Conservation (phyloP, 768 basidiomycete species). For the Xerocomellus intermedius region DNA sequence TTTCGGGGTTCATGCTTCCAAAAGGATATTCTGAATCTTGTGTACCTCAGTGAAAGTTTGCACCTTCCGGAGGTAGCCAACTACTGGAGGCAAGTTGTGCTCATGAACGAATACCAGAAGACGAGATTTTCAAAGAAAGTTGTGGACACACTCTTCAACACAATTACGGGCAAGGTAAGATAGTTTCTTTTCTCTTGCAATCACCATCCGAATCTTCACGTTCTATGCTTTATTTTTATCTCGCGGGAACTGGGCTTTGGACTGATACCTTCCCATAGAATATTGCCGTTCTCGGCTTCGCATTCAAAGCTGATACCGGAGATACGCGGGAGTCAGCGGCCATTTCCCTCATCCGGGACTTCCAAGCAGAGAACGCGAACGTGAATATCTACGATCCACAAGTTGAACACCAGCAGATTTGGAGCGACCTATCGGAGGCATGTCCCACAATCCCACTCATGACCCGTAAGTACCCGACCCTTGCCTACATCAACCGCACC, state of each 20-base stretch:
- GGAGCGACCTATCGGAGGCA: slow-evolving; percentile 72
- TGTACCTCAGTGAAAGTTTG: slow-evolving; percentile 92
- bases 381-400: slow-evolving; percentile 93
- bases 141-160: slow-evolving; percentile 97
- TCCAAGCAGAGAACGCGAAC: slow-evolving; percentile 83
- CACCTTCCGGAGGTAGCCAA: slow-evolving; percentile 96
- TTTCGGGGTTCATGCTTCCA: slow-evolving; percentile 99
- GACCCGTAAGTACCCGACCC: slow-evolving; percentile 49
- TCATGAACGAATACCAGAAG: slow-evolving; percentile 99
- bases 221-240: background rate
- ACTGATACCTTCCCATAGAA: slow-evolving; percentile 44
- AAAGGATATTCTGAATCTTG: slow-evolving; percentile 98
- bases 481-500: background rate
- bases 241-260: slow-evolving; percentile 5
- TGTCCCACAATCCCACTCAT: slow-evolving; percentile 62
- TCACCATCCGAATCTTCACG: background rate
- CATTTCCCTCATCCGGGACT: slow-evolving; percentile 92
- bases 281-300: slow-evolving; percentile 96
- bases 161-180: slow-evolving; percentile 87
- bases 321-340: slow-evolving; percentile 98
- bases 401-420: slow-evolving; percentile 84
- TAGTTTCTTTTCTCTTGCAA: background rate
- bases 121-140: slow-evolving; percentile 92
- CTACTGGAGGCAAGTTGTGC: slow-evolving; percentile 96
- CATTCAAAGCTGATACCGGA: slow-evolving; percentile 99